These are phyloP conservation scores for Exsudoporus frostii DNA, from an alignment of 768 basidiomycete species.

Conservation along the genomic window DNA sequence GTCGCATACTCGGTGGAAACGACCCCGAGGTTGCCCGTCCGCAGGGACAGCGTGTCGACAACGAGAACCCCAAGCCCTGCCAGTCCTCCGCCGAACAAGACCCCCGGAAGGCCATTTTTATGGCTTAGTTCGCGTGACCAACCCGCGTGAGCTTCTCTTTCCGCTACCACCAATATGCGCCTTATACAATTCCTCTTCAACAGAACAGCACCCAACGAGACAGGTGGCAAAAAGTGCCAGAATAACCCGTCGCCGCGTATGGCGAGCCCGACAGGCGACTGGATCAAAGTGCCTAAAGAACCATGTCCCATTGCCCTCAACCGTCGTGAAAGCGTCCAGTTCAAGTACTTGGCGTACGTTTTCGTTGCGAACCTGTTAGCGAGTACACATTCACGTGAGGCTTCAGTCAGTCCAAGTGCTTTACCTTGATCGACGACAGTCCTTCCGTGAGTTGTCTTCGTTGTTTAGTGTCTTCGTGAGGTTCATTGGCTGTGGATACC, in stretches of 20 bases:
- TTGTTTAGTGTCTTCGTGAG: background rate
- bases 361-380: background rate
- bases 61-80: background rate
- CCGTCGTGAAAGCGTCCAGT: conserved; percentile 15
- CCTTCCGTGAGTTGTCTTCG: conserved; percentile 10
- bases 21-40: background rate
- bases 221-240: background rate
- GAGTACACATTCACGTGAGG: background rate
- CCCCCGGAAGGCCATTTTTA: background rate
- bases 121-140: conserved; percentile 6
- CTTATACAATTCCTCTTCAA: background rate
- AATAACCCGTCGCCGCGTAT: conserved; percentile 8
- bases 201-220: background rate
- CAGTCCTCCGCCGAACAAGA: background rate
- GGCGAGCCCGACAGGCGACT: conserved; percentile 3
- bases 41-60: background rate
- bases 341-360: conserved; percentile 17
- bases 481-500: background rate
- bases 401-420: conserved; percentile 19
- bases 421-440: conserved; percentile 23
- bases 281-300: conserved; percentile 13
- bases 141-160: conserved; percentile 8
- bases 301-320: conserved; percentile 5
- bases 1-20: background rate
- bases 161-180: background rate